phyloP scores from a whole-genome alignment of 2,329 filamentous ascomycete species.

The Diaporthe velutina region DNA sequence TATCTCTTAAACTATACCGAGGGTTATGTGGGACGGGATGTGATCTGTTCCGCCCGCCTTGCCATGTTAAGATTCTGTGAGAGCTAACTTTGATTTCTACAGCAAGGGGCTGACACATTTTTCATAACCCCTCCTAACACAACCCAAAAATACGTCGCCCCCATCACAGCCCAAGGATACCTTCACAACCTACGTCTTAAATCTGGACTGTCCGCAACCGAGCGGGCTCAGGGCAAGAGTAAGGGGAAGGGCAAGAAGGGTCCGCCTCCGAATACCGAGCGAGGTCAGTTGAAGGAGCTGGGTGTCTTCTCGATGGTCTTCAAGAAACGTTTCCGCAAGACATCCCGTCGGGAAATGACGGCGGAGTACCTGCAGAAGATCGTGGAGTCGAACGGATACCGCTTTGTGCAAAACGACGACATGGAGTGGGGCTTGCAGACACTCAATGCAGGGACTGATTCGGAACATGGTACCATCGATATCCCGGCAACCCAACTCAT shows the following conservation, averaged over 20 bases:
- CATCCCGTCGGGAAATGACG: background rate
- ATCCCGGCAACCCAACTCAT: background rate
- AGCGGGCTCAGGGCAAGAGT: background rate
- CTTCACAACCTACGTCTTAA: background rate
- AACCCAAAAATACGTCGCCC: background rate
- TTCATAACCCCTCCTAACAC: background rate
- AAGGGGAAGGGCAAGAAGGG: slow-evolving; percentile 2
- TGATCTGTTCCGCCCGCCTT: background rate
- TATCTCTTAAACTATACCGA: no score
- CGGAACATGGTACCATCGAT: no score
- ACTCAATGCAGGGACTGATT: background rate
- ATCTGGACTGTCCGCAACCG: background rate
- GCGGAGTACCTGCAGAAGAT: background rate
- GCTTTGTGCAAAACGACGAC: background rate
- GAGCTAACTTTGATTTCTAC: background rate
- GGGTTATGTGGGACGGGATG: background rate
- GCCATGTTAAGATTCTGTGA: background rate
- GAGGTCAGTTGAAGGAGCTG: background rate
- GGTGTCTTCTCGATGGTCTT: background rate
- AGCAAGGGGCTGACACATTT: background rate
- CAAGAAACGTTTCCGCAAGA: background rate
- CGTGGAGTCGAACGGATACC: background rate
- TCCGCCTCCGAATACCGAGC: background rate
- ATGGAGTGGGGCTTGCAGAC: background rate
- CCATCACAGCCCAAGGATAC: background rate